Base-by-base conservation (phyloP, 345 rosid genomes). In the Sisymbrium irio region DNA sequence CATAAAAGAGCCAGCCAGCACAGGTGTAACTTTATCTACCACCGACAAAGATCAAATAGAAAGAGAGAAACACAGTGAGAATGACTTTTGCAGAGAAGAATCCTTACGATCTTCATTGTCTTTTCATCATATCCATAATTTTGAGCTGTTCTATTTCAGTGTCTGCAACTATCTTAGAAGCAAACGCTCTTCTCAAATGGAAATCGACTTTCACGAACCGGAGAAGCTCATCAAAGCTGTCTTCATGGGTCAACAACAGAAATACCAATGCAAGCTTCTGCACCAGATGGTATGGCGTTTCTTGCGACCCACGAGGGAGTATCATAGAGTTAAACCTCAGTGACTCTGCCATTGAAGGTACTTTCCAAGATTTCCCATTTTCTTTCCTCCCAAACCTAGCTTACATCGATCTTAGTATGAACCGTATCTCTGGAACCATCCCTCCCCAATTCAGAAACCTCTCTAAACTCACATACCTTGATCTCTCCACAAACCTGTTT, bases 251-350 rank as follows among this genome's bases (percentile, higher is more conserved):
- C 62, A 53, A 42, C 54, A 50, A 50, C 55, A 50, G 30, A 50
- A 50, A 50, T 30, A 22, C 14, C 32, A 19, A 61, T 4, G 44
- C 22, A 63, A 65, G 37, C 62, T 58, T 74, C 44, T 72, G 65
- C 17, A 69, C 69, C 54, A 74, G 30, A 17, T 82, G 83, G 83
- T 56, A 56, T 17, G 85, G 83, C 17, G 71, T 80, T 62, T 70
- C 9, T 2, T 77, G 85, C 37, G 58, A 68, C 25, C 32, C 8
- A 65, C 55, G 9, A 3, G 71, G 78, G 37, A 77, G 71, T 14
- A 11, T 80, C 41, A 9, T 53, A 6, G 27, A 55, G 62, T 74
- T 75, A 62, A 74, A 80, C 27, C 83, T 80, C 28, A 62, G 68
- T 8, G 19, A 69, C 20, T 55, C 63, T 0, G 62, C 41, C 22